Base-by-base conservation (phyloP, 257 asterid species). In the Cinchona pubescens region DNA sequence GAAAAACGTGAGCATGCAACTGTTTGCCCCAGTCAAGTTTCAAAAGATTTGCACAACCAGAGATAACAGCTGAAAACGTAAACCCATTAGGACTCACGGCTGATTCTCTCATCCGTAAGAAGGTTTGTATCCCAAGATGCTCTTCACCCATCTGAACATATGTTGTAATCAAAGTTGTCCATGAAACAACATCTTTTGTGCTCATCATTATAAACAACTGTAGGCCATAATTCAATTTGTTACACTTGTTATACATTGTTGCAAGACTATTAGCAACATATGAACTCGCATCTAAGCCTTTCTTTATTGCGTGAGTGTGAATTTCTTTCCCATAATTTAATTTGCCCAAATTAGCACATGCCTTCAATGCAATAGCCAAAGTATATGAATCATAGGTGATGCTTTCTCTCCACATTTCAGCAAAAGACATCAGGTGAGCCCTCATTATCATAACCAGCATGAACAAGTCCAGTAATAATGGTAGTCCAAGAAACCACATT, bases 401-500 rank as follows among this genome's bases (percentile, higher is more conserved):
- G 29, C 89, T 89, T 11, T 89, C 93, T 60, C 82, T 78, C 93
- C 91, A 88, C 98, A 94, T 92, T 19, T 83, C 82, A 32, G 89
- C 69, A 67, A 92, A 94, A 82, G 86, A 87, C 21, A 79, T 43
- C 75, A 94, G n/a, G n/a, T n/a, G n/a, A 75, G 23, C 91, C 97
- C 78, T 86, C 85, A 61, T 58, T 81, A 78, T 80, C 80, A 65
- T 76, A 81, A 71, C 96, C 93, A 2, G 88, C 81, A 27, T 91
- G 97, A 80, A 90, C 97, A 65, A 94, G 92, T 60, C 97, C 97
- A 0, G 97, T 89, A 59, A 94, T 91, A 62, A 92, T 78, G 79
- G 97, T 91, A 10, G 97, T 94, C 98, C 98, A 94, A 70, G 96
- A 88, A 67, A 94, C 94, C 19, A 94, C 96, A 84, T 92, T 94